A percentile compares a stretch with the other conserved stretches of the same genome.
These are phyloP conservation scores for Tetrapyrgos nigripes DNA, from an alignment of 1,284 basidiomycete species.

Conservation along the genomic window DNA sequence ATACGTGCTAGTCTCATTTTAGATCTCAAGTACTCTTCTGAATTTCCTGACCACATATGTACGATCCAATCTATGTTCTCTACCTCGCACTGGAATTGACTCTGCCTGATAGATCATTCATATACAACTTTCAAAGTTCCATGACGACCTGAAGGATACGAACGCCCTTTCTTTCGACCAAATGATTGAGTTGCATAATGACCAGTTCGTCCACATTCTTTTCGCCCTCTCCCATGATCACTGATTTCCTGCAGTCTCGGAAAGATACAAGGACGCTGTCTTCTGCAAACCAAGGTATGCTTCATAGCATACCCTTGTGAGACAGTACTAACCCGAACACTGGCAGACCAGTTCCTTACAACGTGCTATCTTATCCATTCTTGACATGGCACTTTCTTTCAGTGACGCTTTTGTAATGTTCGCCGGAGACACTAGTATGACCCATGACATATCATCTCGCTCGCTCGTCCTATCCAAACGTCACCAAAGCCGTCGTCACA, in stretches of 20 bases:
- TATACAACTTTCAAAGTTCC: slow-evolving; percentile 63
- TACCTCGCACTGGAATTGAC: not conserved
- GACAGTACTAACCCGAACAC: not conserved
- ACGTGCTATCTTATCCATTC: slow-evolving; percentile 68
- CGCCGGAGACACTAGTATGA: slow-evolving; percentile 60
- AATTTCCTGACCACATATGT: slow-evolving; percentile 81
- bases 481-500: slow-evolving; percentile 65
- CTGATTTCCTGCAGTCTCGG: slow-evolving; percentile 55
- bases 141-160: slow-evolving; percentile 57
- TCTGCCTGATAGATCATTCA: slow-evolving; percentile 64
- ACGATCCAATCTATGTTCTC: slow-evolving; percentile 26
- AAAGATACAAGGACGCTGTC: slow-evolving; percentile 66
- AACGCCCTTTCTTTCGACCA: slow-evolving; percentile 77
- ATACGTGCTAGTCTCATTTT: slow-evolving; percentile 15
- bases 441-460: slow-evolving; percentile 64
- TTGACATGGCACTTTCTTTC: slow-evolving; percentile 79
- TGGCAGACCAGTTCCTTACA: slow-evolving; percentile 66
- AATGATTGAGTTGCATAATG: slow-evolving; percentile 74
- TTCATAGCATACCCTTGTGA: not conserved
- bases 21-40: slow-evolving; percentile 61
- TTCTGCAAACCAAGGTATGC: slow-evolving; percentile 71
- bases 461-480: slow-evolving; percentile 57
- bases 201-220: slow-evolving; percentile 62
- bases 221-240: slow-evolving; percentile 6
- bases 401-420: slow-evolving; percentile 66